phyloP scores from a whole-genome alignment of 2,329 filamentous ascomycete genomes.

The Alternaria incomplexa region DNA sequence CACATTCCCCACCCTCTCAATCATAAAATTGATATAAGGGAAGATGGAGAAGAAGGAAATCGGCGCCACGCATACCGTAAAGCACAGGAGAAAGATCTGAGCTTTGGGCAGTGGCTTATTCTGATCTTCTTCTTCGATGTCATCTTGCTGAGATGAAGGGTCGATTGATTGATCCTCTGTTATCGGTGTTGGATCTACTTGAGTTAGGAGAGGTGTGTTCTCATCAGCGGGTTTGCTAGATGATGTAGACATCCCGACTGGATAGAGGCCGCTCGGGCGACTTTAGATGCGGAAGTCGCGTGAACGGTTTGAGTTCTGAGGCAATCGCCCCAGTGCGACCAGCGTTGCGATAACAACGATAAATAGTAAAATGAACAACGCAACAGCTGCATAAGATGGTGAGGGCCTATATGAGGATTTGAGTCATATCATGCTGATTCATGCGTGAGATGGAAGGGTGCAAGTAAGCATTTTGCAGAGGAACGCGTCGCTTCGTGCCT shows the following conservation, averaged over 20 bases:
- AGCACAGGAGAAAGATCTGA: slow-evolving; percentile 77
- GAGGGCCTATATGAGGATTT: background rate
- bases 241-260: slow-evolving; percentile 1
- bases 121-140: slow-evolving; percentile 17
- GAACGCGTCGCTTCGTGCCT: slow-evolving; percentile 6
- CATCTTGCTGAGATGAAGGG: background rate
- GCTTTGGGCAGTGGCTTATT: slow-evolving; percentile 33
- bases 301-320: background rate
- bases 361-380: background rate
- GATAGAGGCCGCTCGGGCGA: background rate
- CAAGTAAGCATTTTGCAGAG: slow-evolving; percentile 1
- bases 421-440: background rate
- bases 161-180: slow-evolving; percentile 11
- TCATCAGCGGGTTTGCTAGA: slow-evolving; percentile 25
- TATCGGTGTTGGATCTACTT: slow-evolving; percentile 21
- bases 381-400: no score
- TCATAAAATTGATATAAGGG: slow-evolving; percentile 81
- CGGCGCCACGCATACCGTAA: slow-evolving; percentile 74
- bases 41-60: slow-evolving; percentile 86
- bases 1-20: slow-evolving; percentile 68
- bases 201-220: slow-evolving; percentile 36
- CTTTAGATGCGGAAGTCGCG: background rate
- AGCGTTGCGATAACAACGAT: background rate
- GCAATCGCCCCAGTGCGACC: background rate
- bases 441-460: background rate